Evolutionary conservation across 2,329 filamentous ascomycete species (phyloP).

Genomic region (Clarireedia homoeocarpa): DNA sequence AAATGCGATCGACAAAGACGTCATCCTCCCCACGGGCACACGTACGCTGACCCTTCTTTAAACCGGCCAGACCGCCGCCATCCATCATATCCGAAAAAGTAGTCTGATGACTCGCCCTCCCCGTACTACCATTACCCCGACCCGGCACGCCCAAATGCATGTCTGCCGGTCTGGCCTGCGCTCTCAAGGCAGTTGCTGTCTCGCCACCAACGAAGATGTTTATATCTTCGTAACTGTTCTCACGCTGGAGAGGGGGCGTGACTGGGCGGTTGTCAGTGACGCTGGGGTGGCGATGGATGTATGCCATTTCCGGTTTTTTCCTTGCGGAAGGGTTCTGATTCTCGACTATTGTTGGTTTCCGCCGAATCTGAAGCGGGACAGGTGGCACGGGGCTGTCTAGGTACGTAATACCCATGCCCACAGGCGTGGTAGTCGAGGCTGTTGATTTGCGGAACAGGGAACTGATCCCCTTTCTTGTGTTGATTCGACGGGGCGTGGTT

Average conservation of each 20-base stretch:
- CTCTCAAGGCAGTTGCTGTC: slow-evolving; percentile 30
- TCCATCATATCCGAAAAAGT: slow-evolving; percentile 49
- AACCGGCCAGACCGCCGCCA: slow-evolving; percentile 34
- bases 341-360: background rate
- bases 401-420: background rate
- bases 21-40: slow-evolving; percentile 1
- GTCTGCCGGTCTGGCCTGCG: background rate
- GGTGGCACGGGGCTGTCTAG: slow-evolving; percentile 12
- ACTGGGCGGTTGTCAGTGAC: slow-evolving; percentile 13
- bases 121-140: background rate
- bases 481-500: slow-evolving; percentile 1
- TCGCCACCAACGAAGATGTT: slow-evolving; percentile 44
- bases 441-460: slow-evolving; percentile 24
- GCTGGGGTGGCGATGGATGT: too few species aligned
- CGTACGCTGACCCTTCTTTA: slow-evolving; percentile 28
- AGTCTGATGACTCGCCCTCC: slow-evolving; percentile 25
- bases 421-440: background rate
- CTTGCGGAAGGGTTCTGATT: too few species aligned
- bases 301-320: too few species aligned
- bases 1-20: background rate
- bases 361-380: slow-evolving; percentile 18
- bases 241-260: slow-evolving; percentile 33
- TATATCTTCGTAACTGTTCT: slow-evolving; percentile 42
- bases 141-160: background rate
- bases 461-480: slow-evolving; percentile 18